A percentile compares a stretch with the other conserved stretches of the same genome.
Conservation (phyloP, 208 protist species). For the Leishmania braziliensis region DNA sequence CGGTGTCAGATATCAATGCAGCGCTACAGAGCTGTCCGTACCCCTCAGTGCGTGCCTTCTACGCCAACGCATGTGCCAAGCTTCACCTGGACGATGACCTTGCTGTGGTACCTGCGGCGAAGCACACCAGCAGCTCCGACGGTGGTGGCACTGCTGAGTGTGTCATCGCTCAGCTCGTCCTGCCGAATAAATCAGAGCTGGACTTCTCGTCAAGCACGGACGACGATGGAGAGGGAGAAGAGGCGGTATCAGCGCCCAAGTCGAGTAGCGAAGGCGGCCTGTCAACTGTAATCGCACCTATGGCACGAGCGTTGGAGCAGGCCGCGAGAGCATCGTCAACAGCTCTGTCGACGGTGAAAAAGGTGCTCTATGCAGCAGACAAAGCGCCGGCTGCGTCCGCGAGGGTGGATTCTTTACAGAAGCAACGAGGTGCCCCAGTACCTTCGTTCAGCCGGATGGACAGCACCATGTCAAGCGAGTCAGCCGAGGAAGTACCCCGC, state of each 20-base stretch:
- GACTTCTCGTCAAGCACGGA: too few species aligned
- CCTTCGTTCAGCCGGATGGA: background rate
- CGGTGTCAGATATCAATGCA: conserved; percentile 33
- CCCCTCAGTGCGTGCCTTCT: conserved; percentile 20
- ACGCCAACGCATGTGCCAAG: conserved; percentile 16
- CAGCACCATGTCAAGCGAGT: conserved; percentile 5
- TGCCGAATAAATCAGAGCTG: conserved; percentile 11
- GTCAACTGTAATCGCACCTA: background rate
- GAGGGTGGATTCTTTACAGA: background rate
- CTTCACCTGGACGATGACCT: conserved; percentile 19
- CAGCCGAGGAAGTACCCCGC: conserved; percentile 17
- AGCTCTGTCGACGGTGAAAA: background rate
- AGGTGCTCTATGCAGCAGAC: background rate
- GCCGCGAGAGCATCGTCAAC: background rate
- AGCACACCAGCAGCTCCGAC: background rate
- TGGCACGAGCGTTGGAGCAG: background rate
- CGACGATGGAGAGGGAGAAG: background rate
- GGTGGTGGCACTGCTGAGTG: background rate
- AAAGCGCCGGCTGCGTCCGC: background rate
- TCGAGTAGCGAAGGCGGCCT: background rate
- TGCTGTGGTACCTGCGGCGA: background rate
- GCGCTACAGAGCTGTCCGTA: conserved; percentile 27
- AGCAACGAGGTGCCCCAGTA: background rate
- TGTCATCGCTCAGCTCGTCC: background rate
- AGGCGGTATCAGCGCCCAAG: background rate